These are phyloP conservation scores for Vaucheria bursata DNA, from an alignment of 352 stramenopile genomes.

Conservation along the genomic window DNA sequence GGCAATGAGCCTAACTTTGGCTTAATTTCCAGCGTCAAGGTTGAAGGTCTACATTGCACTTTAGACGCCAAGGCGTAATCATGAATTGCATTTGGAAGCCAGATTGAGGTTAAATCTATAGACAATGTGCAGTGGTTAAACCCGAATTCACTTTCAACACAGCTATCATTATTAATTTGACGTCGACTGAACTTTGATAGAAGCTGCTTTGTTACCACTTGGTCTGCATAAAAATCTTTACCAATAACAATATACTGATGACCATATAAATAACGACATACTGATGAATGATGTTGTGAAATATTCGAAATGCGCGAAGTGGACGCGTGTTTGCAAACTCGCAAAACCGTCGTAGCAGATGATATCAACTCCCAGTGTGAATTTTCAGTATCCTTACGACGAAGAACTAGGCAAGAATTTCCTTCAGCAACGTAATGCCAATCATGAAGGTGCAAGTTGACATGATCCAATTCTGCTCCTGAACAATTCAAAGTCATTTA, in stretches of 20 bases:
- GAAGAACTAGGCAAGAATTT: constrained; percentile 1
- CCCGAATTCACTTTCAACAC: not conserved
- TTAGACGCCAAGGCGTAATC: not conserved
- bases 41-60: not conserved
- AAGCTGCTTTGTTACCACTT: not conserved
- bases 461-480: too few species aligned
- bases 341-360: not conserved
- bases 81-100: not conserved
- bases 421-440: constrained; percentile 5
- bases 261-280: not conserved
- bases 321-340: too few species aligned
- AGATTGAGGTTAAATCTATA: constrained; percentile 7
- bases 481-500: too few species aligned
- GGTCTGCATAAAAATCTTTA: not conserved
- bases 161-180: not conserved
- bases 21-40: constrained; percentile 40
- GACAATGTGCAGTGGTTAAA: not conserved
- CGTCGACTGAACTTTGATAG: not conserved
- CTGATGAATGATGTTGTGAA: not conserved
- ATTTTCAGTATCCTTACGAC: too few species aligned
- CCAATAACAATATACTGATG: not conserved
- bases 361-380: not conserved
- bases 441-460: not conserved
- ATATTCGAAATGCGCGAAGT: not conserved
- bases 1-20: constrained; percentile 39